These are phyloP conservation scores for Cercospora sp. DNA, from an alignment of 2,329 filamentous ascomycete species.

Conservation along the genomic window DNA sequence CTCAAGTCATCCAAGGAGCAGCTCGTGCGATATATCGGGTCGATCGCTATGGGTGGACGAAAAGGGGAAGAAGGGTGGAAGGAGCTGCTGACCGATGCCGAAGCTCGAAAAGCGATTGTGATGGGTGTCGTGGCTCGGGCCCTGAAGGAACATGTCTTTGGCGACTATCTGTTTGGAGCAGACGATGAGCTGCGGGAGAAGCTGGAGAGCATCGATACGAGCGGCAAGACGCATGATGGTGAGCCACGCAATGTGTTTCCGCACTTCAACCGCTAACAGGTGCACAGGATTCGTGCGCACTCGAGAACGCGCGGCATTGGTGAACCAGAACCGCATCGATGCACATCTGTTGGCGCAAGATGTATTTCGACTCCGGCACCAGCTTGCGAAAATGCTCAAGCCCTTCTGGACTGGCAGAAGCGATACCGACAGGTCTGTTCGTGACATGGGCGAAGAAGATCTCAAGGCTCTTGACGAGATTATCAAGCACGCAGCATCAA, in stretches of 20 bases:
- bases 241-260: background rate
- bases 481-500: conserved; percentile 24
- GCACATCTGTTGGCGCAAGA: background rate
- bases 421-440: background rate
- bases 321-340: conserved; percentile 6
- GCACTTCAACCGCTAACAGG: conserved; percentile 10
- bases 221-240: conserved; percentile 44
- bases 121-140: conserved; percentile 33
- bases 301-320: conserved; percentile 23
- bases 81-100: conserved; percentile 23
- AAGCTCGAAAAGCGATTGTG: conserved; percentile 29
- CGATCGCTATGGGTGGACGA: conserved; percentile 33
- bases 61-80: conserved; percentile 30
- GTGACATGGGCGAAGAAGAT: background rate
- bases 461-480: conserved; percentile 15
- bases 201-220: conserved; percentile 42
- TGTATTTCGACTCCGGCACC: background rate
- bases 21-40: conserved; percentile 37
- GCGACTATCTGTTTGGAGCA: conserved; percentile 34
- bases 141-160: conserved; percentile 37
- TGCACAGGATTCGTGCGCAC: conserved; percentile 34
- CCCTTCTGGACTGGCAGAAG: conserved; percentile 18
- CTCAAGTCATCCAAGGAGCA: conserved; percentile 13
- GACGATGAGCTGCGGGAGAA: conserved; percentile 25
- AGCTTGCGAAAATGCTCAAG: conserved; percentile 24